These are phyloP conservation scores for Clarireedia sp. DNA, from an alignment of 2,329 filamentous ascomycete genomes.

Conservation along the genomic window DNA sequence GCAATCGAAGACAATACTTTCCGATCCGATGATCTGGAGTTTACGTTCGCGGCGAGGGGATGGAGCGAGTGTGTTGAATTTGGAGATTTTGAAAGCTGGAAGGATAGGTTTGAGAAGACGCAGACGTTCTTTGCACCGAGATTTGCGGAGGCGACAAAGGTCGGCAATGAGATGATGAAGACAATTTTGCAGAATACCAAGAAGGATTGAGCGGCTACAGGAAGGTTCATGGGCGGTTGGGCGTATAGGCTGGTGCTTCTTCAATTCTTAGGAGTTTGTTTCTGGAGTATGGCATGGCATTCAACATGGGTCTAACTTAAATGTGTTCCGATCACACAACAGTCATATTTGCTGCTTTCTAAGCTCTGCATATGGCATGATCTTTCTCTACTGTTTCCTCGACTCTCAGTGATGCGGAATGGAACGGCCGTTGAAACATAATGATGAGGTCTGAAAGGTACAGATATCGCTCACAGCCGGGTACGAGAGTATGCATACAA, in stretches of 20 bases:
- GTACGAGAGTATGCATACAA: too few species aligned
- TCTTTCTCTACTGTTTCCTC: too few species aligned
- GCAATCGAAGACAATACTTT: slow-evolving; percentile 87
- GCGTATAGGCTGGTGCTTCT: background rate
- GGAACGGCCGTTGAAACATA: too few species aligned
- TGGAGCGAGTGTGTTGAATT: slow-evolving; percentile 93
- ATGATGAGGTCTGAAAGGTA: too few species aligned
- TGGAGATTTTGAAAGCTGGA: slow-evolving; percentile 88
- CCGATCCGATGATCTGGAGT: slow-evolving; percentile 91
- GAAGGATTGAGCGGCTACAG: slow-evolving; percentile 18
- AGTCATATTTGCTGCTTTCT: too few species aligned
- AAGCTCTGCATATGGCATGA: too few species aligned
- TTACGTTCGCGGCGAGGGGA: slow-evolving; percentile 90
- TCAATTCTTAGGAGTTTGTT: background rate
- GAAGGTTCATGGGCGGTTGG: background rate
- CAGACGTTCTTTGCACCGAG: slow-evolving; percentile 86
- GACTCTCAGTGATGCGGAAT: too few species aligned
- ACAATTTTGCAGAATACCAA: slow-evolving; percentile 78
- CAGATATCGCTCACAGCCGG: too few species aligned
- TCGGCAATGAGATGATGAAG: slow-evolving; percentile 97
- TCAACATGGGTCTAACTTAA: too few species aligned
- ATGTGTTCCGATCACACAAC: too few species aligned
- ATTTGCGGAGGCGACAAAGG: slow-evolving; percentile 75
- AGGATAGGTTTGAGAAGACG: slow-evolving; percentile 82
- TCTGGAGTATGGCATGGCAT: background rate